phyloP scores from a whole-genome alignment of 192 early-diverging fungal species.

The Coemansia sp. region DNA sequence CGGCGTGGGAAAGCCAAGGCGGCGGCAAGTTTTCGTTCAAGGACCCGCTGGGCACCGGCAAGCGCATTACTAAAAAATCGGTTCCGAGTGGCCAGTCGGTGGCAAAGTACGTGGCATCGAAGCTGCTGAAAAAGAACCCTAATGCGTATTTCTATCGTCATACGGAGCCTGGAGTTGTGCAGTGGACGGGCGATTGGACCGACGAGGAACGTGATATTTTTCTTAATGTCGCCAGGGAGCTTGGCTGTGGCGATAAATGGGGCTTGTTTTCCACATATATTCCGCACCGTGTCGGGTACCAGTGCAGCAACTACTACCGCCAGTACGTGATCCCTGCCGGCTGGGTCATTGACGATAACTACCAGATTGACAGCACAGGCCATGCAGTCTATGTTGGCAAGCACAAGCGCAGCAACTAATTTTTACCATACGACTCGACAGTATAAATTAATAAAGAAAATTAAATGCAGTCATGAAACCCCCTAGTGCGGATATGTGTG shows the following conservation, averaged over 20 bases:
- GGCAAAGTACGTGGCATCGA: conserved; percentile 58
- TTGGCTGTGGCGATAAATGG: conserved; percentile 56
- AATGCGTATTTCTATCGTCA: conserved; percentile 78
- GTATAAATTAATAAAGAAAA: conserved; percentile 6
- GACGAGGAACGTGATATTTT: conserved; percentile 62
- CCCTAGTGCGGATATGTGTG: conserved; percentile 54
- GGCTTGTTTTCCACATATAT: conserved; percentile 42
- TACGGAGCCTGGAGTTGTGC: conserved; percentile 71
- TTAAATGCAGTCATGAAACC: background rate
- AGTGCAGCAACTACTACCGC: conserved; percentile 57
- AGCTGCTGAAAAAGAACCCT: conserved; percentile 72
- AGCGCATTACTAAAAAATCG: conserved; percentile 29
- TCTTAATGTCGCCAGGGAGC: conserved; percentile 47
- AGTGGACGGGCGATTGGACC: conserved; percentile 77
- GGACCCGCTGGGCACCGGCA: conserved; percentile 60
- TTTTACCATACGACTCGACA: background rate
- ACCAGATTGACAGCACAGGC: conserved; percentile 38
- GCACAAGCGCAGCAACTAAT: conserved; percentile 26
- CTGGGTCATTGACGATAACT: conserved; percentile 54
- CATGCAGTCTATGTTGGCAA: conserved; percentile 49
- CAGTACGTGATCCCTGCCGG: conserved; percentile 52
- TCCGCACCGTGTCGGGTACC: conserved; percentile 53
- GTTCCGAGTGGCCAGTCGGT: conserved; percentile 44
- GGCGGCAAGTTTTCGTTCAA: conserved; percentile 72
- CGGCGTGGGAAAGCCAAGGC: conserved; percentile 75